Evolutionary conservation across 2,329 filamentous ascomycete species (phyloP).

Genomic region (Triangularia verruculosa): DNA sequence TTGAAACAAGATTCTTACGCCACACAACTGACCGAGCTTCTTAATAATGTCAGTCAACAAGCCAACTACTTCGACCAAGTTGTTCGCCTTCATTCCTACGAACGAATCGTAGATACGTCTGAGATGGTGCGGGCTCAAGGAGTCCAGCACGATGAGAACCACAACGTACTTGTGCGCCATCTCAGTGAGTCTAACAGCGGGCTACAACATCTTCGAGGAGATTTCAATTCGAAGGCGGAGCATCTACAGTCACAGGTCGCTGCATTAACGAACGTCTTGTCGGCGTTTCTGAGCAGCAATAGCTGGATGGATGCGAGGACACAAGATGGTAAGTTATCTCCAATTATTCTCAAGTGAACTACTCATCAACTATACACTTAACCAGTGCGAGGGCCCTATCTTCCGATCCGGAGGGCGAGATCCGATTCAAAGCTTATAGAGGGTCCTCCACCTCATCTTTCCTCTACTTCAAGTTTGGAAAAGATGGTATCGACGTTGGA

Average conservation of each 20-base stretch:
- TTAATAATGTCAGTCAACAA: background rate
- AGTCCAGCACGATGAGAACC: background rate
- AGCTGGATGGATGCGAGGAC: background rate
- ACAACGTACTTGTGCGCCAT: background rate
- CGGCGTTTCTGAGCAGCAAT: background rate
- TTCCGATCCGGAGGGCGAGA: background rate
- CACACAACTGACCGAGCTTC: background rate
- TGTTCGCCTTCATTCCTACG: background rate
- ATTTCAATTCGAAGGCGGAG: background rate
- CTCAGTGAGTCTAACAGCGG: background rate
- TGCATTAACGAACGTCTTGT: background rate
- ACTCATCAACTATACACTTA: background rate
- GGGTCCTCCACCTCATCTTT: background rate
- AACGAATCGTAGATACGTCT: background rate
- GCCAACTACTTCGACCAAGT: background rate
- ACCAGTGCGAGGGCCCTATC: background rate
- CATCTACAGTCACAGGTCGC: background rate
- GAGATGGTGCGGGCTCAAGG: background rate
- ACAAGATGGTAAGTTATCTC: background rate
- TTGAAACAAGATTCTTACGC: background rate
- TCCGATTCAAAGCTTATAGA: background rate
- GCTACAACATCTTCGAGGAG: background rate
- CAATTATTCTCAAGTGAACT: background rate
- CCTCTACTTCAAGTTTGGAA: background rate
- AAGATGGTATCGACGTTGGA: background rate